These are phyloP conservation scores for Fusarium devonianum DNA, from an alignment of 2,329 filamentous ascomycete species.

Conservation along the genomic window DNA sequence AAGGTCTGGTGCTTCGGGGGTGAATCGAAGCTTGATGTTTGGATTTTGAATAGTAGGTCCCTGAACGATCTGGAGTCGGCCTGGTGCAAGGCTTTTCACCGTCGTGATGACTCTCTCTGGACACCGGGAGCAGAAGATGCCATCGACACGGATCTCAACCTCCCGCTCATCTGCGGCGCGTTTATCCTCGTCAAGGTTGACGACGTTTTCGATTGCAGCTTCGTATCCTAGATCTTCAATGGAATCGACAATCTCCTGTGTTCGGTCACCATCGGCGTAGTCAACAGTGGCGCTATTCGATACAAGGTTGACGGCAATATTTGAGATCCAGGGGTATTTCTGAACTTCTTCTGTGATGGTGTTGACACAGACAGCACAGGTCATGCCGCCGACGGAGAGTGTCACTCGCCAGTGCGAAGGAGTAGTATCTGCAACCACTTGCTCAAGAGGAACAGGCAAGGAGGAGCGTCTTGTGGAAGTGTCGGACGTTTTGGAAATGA, in stretches of 20 bases:
- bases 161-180: conserved; percentile 55
- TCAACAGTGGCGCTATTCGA: conserved; percentile 71
- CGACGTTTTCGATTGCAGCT: conserved; percentile 62
- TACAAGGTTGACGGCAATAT: conserved; percentile 69
- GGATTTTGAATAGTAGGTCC: conserved; percentile 67
- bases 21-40: conserved; percentile 74
- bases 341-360: conserved; percentile 66
- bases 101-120: conserved; percentile 64
- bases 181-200: conserved; percentile 53
- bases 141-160: conserved; percentile 71
- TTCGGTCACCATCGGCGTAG: conserved; percentile 51
- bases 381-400: conserved; percentile 75
- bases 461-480: conserved; percentile 12
- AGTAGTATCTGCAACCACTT: conserved; percentile 31
- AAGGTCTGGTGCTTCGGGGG: conserved; percentile 70
- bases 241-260: conserved; percentile 50
- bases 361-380: conserved; percentile 73
- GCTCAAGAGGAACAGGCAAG: conserved; percentile 31
- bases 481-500: conserved; percentile 15
- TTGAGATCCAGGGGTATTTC: conserved; percentile 63
- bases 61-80: conserved; percentile 60
- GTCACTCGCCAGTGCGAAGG: conserved; percentile 54
- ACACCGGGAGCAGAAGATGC: conserved; percentile 79
- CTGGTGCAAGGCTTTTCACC: conserved; percentile 59
- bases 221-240: conserved; percentile 73